Percentiles rank a stretch among this genome's conserved stretches.
Conservation (phyloP, 2,329 filamentous ascomycete genomes). For the Scytalidium lignicola region DNA sequence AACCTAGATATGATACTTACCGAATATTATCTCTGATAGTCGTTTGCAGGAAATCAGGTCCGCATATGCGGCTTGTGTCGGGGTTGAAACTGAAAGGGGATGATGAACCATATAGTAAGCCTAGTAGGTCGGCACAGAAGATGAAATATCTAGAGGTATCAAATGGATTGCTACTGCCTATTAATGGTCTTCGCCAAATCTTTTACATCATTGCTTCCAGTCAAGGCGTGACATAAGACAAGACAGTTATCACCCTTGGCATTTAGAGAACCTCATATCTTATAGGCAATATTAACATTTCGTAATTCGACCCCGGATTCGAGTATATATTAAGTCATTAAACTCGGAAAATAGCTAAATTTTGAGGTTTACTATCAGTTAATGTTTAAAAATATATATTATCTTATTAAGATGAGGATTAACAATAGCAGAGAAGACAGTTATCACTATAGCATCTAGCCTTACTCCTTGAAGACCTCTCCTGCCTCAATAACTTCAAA, state of each 20-base stretch:
- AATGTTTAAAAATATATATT: too few relatives aligned
- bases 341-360: too few relatives aligned
- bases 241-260: constrained; percentile 57
- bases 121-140: constrained; percentile 75
- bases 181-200: constrained; percentile 82
- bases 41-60: constrained; percentile 89
- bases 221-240: constrained; percentile 74
- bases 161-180: constrained; percentile 71
- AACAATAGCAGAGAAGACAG: too few relatives aligned
- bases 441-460: too few relatives aligned
- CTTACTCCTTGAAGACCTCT: constrained; percentile 10
- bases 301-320: constrained; percentile 81
- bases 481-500: constrained; percentile 20
- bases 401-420: too few relatives aligned
- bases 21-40: constrained; percentile 91
- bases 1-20: constrained; percentile 43
- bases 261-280: constrained; percentile 54
- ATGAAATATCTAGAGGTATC: constrained; percentile 76
- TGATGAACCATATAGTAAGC: constrained; percentile 75
- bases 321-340: constrained; percentile 76
- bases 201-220: constrained; percentile 72
- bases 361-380: too few relatives aligned
- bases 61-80: constrained; percentile 66
- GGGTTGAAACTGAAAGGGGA: constrained; percentile 77
- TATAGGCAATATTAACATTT: constrained; percentile 67